Conservation (phyloP, 331 rosid species). For the Quercus lobata region DNA sequence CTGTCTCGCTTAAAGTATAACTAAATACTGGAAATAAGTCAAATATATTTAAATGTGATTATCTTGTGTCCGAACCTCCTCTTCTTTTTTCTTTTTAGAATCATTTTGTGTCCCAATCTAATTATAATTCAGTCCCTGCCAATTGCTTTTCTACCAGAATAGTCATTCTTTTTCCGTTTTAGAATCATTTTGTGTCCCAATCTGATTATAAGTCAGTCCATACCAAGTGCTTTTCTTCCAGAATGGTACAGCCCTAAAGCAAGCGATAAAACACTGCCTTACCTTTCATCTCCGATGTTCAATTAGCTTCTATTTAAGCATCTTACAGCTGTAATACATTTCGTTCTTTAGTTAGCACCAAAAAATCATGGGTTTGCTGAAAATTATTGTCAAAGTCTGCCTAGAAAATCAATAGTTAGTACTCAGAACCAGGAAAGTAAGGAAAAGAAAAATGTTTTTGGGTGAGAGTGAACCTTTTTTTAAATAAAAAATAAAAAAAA, state of each 20-base stretch:
- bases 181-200: background rate
- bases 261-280: background rate
- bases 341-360: background rate
- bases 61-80: no score
- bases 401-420: background rate
- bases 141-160: background rate
- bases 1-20: no score
- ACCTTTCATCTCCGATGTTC: no score
- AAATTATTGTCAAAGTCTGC: slow-evolving; percentile 10
- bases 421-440: background rate
- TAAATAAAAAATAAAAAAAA: background rate
- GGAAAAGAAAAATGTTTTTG: background rate
- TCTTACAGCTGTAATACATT: slow-evolving; percentile 11
- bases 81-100: background rate
- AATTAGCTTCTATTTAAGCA: background rate
- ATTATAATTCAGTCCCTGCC: background rate
- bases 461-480: background rate
- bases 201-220: background rate
- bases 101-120: background rate
- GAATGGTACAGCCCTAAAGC: slow-evolving; percentile 6
- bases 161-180: background rate
- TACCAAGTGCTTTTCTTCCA: background rate
- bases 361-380: slow-evolving; percentile 16
- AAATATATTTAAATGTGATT: no score
- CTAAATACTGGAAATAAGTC: no score